These are phyloP conservation scores for Bacterosira constricta DNA, from an alignment of 108 stramenopile species.

Conservation along the genomic window DNA sequence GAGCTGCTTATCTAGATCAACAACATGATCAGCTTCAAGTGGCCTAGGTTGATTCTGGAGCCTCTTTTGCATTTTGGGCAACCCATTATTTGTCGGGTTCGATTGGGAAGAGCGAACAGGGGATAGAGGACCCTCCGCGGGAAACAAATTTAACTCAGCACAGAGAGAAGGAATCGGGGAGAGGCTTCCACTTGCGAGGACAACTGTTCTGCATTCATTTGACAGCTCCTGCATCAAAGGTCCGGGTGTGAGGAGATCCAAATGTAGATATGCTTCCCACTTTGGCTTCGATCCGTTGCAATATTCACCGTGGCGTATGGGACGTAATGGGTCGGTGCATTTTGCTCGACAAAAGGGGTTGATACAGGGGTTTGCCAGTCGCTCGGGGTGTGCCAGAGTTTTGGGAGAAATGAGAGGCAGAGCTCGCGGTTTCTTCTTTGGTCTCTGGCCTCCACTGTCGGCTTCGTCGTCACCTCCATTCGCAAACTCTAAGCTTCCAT, in stretches of 20 bases:
- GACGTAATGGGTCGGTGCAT: constrained; percentile 25
- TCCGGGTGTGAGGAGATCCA: constrained; percentile 69
- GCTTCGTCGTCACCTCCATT: constrained; percentile 31
- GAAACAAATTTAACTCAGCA: constrained; percentile 65
- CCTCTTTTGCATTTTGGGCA: constrained; percentile 17
- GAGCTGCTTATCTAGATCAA: constrained; percentile 71
- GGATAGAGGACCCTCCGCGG: constrained; percentile 1
- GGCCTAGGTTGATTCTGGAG: constrained; percentile 70
- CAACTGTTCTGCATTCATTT: constrained; percentile 54
- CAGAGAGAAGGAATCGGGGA: constrained; percentile 75
- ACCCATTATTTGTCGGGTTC: not conserved
- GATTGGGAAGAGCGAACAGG: not conserved
- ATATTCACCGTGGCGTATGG: constrained; percentile 59
- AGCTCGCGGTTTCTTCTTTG: constrained; percentile 52
- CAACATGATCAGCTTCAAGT: constrained; percentile 81
- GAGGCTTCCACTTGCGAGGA: constrained; percentile 76
- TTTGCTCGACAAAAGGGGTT: constrained; percentile 42
- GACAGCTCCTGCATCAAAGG: constrained; percentile 56
- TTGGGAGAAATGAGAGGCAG: constrained; percentile 56
- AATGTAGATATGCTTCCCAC: constrained; percentile 66
- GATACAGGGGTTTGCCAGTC: constrained; percentile 36
- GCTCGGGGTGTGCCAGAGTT: constrained; percentile 38
- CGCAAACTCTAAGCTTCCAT: constrained; percentile 70
- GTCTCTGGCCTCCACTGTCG: constrained; percentile 26
- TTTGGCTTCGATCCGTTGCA: constrained; percentile 60